Evolutionary conservation across 352 stramenopile species (phyloP).

Genomic region (Phytophthora vignae): DNA sequence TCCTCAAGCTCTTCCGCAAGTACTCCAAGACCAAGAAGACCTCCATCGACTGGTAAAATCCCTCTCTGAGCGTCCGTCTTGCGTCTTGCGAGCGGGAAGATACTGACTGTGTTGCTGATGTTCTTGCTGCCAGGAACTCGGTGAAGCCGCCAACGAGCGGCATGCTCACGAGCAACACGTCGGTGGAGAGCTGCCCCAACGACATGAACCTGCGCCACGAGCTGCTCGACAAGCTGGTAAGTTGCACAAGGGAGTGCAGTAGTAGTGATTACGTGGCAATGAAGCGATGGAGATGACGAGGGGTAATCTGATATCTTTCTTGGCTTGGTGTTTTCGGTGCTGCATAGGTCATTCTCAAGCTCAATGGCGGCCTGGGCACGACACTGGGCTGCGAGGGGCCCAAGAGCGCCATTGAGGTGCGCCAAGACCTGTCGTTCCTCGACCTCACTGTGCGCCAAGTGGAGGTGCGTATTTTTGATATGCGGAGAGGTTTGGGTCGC

Average conservation of each 20-base stretch:
- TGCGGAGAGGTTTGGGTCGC: background rate
- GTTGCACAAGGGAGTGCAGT: background rate
- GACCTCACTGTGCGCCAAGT: conserved; percentile 99
- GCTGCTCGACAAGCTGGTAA: conserved; percentile 95
- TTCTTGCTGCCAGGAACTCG: conserved; percentile 45
- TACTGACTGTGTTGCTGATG: conserved; percentile 29
- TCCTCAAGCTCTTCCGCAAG: conserved; percentile 91
- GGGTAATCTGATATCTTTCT: conserved; percentile 18
- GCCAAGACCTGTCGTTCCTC: conserved; percentile 96
- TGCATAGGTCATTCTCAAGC: conserved; percentile 94
- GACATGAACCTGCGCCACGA: conserved; percentile 94
- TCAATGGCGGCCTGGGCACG: conserved; percentile 99
- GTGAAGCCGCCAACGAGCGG: conserved; percentile 79
- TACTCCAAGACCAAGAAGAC: conserved; percentile 87
- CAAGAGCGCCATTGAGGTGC: conserved; percentile 95
- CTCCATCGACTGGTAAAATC: conserved; percentile 77
- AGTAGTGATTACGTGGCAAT: conserved; percentile 3
- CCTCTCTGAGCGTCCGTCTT: background rate
- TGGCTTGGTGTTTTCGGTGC: background rate
- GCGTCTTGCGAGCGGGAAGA: background rate
- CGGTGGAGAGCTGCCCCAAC: conserved; percentile 90
- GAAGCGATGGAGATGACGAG: background rate
- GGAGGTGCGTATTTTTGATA: conserved; percentile 59
- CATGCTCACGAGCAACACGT: conserved; percentile 76
- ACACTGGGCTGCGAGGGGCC: conserved; percentile 96